Base-by-base conservation (phyloP, 805 yeast species). In the Tetrapisispora arboricola region DNA sequence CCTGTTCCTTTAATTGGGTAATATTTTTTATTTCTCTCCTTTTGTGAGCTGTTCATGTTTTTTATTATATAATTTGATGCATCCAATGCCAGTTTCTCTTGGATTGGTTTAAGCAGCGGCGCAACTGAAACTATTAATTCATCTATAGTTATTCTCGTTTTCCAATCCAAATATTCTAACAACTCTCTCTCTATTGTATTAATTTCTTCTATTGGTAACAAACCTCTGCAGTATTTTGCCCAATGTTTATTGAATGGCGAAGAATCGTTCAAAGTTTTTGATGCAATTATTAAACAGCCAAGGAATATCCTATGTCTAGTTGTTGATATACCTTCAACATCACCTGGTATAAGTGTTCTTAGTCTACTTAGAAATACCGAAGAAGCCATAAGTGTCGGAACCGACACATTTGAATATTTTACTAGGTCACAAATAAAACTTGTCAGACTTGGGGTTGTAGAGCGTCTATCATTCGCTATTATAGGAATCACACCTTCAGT, bases 241-340 rank as follows among this genome's bases (percentile, higher is more conserved):
- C 98, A 90, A 66, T 92, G 96, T 65, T 83, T 88, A 66, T 90
- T 90, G 59, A 90, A 73, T 32, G 98, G 98, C 17, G 94, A 80
- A 3, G 95, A 83, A 67, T 90, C 98, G 63, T 90, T 90, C 48
- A 88, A 73, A 47, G 78, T 79, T 66, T 90, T 90, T 13, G 97
- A 96, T n/a, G 95, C 84, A 37, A 92, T 65, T 33, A 90, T 85
- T 42, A 90, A 70, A 34, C 95, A 76, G 0, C 96, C 95, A 39
- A 90, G 67, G 50, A 90, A 92, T 43, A 90, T 84, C 45, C 97
- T 73, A 66, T 90, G 98, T 57, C 94, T 75, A 8, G 97, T 87
- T 40, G 96, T 83, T 40, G 77, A 86, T 72, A 87, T 85, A 15
- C 97, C 97, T 46, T 80, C 76, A 10, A 95, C 94, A 59, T 83